Percentiles rank a stretch among this genome's conserved stretches.
Conservation (phyloP, 768 basidiomycete genomes). For the Mycena floridula region DNA sequence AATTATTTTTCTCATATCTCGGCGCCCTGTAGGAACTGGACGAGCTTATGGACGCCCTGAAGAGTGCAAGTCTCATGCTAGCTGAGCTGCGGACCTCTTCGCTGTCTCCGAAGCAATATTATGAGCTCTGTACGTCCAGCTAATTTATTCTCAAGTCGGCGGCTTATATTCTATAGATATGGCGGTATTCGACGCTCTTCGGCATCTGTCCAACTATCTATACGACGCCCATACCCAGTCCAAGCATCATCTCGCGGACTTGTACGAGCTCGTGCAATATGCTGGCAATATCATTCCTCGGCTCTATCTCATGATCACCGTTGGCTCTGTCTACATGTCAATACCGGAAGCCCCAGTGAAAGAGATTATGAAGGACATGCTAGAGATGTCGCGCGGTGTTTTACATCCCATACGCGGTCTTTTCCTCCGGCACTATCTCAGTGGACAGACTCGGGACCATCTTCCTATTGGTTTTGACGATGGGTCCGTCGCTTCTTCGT, state of each 20-base stretch:
- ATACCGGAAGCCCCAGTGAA: conserved; percentile 95
- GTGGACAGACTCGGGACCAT: conserved; percentile 93
- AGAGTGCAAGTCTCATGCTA: conserved; percentile 95
- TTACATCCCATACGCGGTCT: conserved; percentile 95
- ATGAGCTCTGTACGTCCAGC: conserved; percentile 79
- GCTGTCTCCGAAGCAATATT: conserved; percentile 94
- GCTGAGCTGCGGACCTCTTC: conserved; percentile 92
- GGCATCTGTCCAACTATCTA: conserved; percentile 93
- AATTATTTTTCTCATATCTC: neutral
- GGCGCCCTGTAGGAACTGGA: conserved; percentile 66
- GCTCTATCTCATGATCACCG: conserved; percentile 97
- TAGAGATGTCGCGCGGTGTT: conserved; percentile 99
- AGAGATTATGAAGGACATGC: conserved; percentile 99
- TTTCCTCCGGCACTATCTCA: conserved; percentile 93
- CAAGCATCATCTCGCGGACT: conserved; percentile 93
- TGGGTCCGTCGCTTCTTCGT: conserved; percentile 49
- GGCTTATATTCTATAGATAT: conserved; percentile 57
- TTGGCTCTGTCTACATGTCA: conserved; percentile 99
- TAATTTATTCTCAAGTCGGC: neutral
- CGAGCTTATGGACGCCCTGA: conserved; percentile 97
- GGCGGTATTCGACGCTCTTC: conserved; percentile 95
- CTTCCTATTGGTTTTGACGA: conserved; percentile 81
- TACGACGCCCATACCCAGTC: conserved; percentile 91
- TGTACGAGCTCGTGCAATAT: conserved; percentile 99
- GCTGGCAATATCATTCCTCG: conserved; percentile 94